Conservation (phyloP, 306 rosid genomes). For the Cucurbita moschata region DNA sequence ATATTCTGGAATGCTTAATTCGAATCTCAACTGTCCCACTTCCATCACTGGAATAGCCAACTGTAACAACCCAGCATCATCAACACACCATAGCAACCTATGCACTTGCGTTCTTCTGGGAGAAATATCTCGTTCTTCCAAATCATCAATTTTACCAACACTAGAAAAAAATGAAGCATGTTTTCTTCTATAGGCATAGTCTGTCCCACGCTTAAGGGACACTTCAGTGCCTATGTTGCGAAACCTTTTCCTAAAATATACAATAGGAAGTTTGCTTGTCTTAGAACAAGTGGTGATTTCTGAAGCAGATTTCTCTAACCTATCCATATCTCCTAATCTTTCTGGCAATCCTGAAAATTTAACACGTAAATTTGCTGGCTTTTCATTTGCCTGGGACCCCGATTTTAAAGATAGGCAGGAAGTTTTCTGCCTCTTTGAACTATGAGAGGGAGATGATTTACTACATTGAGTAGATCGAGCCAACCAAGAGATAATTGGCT, state of each 20-base stretch:
- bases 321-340: conserved; percentile 23
- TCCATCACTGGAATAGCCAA: conserved; percentile 22
- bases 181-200: conserved; percentile 12
- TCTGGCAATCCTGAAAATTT: conserved; percentile 24
- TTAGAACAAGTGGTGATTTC: conserved; percentile 21
- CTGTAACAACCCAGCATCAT: conserved; percentile 34
- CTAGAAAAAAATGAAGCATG: conserved; percentile 14
- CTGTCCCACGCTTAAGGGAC: conserved; percentile 15
- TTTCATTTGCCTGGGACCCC: conserved; percentile 30
- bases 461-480: conserved; percentile 44
- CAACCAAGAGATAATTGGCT: conserved; percentile 94
- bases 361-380: conserved; percentile 19
- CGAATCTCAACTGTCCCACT: conserved; percentile 30
- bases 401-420: conserved; percentile 24
- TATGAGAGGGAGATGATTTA: conserved; percentile 38
- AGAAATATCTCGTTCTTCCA: conserved; percentile 17
- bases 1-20: conserved; percentile 26
- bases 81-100: conserved; percentile 43
- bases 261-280: conserved; percentile 54
- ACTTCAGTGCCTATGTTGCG: conserved; percentile 30
- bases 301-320: conserved; percentile 25
- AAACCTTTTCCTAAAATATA: conserved; percentile 60
- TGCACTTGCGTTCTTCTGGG: conserved; percentile 14
- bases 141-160: conserved; percentile 10
- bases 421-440: conserved; percentile 56